Evolutionary conservation across 495 filamentous ascomycete species (phyloP), one percentile per base, ranked within the genome.

Genomic region (Daldinia vernicosa): DNA sequence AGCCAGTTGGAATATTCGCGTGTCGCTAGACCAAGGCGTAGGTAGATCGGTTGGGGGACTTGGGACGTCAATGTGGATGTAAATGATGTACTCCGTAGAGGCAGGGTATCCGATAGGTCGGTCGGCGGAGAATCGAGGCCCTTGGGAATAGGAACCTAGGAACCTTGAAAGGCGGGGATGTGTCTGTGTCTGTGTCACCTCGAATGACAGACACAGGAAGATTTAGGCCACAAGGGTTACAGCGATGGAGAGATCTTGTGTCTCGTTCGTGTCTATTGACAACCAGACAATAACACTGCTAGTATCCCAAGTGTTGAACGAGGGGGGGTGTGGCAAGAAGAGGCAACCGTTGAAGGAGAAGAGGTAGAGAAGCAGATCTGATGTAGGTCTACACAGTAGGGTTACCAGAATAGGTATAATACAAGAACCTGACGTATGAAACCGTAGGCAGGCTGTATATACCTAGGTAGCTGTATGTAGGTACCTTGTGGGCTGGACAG

Each of bases 101-200:
- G 74, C 68, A 72, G 75, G 70, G 65, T 74, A 75, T 78, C 76
- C 74, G 74, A 78, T 78, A 78, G 74, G 76, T 75, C 67, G 76
- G 74, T 64, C 66, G 74, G 54, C 58, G 74, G 77, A 76, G 59
- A 70, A 67, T 73, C 70, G 67, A 68, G 62, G 64, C 52, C 74
- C 61, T 77, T 64, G 69, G 67, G 60, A 39, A 60, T 37, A 60
- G 74, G 69, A 76, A 75, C 74, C 71, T 37, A 60, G 74, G 69
- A 76, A 75, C 74, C 71, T 75, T 75, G 71, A 74, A 73, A 73
- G 70, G 72, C 72, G 70, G 72, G 78, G 80, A 73, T 56, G 51
- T 78, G 74, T 75, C 78, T 37, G 51, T 78, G 74, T 75, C 78
- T 75, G 78, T 75, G 64, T 74, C 68, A 72, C 74, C 66, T 60